A percentile compares a stretch with the other conserved stretches of the same genome.
These are phyloP conservation scores for Stenocarpella maydis DNA, from an alignment of 2,329 filamentous ascomycete genomes.

Conservation along the genomic window DNA sequence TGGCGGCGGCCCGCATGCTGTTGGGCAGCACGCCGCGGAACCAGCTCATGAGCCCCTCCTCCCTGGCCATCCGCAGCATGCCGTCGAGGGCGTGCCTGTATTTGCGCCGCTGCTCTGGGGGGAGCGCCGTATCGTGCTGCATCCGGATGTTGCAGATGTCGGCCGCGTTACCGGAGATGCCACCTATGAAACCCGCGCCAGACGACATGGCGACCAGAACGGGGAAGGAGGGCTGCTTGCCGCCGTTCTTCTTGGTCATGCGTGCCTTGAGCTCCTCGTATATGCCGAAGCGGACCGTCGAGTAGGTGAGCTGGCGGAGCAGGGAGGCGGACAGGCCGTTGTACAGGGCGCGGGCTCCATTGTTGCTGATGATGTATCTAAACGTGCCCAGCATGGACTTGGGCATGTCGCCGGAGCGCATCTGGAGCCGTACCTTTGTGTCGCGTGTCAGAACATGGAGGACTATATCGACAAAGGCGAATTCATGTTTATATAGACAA, in stretches of 20 bases:
- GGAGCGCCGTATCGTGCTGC: conserved; percentile 89
- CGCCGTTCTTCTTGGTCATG: conserved; percentile 55
- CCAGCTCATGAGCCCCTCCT: conserved; percentile 79
- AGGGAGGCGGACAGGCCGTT: conserved; percentile 91
- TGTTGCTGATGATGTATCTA: conserved; percentile 76
- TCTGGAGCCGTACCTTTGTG: conserved; percentile 84
- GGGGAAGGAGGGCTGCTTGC: conserved; percentile 70
- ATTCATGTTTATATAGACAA: conserved; percentile 1
- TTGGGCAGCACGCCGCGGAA: conserved; percentile 91
- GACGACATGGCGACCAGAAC: conserved; percentile 85
- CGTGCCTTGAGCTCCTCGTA: conserved; percentile 91
- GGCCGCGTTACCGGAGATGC: conserved; percentile 90
- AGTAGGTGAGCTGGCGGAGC: conserved; percentile 94
- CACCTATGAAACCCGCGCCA: conserved; percentile 85
- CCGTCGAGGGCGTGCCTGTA: conserved; percentile 92
- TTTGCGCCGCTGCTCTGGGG: conserved; percentile 76
- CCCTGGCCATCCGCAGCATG: conserved; percentile 82
- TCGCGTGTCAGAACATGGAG: conserved; percentile 4
- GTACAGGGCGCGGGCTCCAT: conserved; percentile 86
- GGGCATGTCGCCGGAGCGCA: conserved; percentile 76
- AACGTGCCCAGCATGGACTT: conserved; percentile 88
- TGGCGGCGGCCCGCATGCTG: conserved; percentile 80
- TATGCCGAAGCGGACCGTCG: conserved; percentile 93
- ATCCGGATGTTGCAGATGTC: conserved; percentile 98
- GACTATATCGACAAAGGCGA: background rate